phyloP scores from a whole-genome alignment of 1,139 yeast species.

The Zygoascus meyerae region DNA sequence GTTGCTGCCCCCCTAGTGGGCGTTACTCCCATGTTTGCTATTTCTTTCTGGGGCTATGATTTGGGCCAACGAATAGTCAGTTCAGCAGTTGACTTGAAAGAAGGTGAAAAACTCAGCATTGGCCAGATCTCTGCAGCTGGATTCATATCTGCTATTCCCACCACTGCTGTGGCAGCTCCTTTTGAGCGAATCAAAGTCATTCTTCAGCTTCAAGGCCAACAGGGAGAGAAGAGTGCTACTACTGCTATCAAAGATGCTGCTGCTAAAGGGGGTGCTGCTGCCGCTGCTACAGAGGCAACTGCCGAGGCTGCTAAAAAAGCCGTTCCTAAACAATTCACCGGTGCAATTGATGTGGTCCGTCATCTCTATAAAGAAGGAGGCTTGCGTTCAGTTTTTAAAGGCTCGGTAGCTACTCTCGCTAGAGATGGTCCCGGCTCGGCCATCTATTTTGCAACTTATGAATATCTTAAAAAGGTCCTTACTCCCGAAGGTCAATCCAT shows the following conservation, averaged over 20 bases:
- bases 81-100: constrained; percentile 36
- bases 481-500: constrained; percentile 50
- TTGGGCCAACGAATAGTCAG: constrained; percentile 74
- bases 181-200: constrained; percentile 94
- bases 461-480: constrained; percentile 60
- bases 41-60: constrained; percentile 97
- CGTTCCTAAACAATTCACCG: constrained; percentile 40
- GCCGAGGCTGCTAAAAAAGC: constrained; percentile 9
- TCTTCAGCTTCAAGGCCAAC: constrained; percentile 70
- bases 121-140: constrained; percentile 86
- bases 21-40: constrained; percentile 97
- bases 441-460: constrained; percentile 91
- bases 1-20: constrained; percentile 88
- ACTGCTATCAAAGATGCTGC: constrained; percentile 9
- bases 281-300: constrained; percentile 8
- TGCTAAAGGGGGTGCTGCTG: constrained; percentile 9
- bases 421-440: constrained; percentile 99
- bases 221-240: constrained; percentile 10
- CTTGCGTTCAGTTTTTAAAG: constrained; percentile 76
- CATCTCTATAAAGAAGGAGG: constrained; percentile 81
- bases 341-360: constrained; percentile 52
- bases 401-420: constrained; percentile 86
- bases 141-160: constrained; percentile 91
- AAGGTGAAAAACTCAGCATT: constrained; percentile 46
- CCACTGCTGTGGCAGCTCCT: constrained; percentile 93